phyloP scores from a whole-genome alignment of 805 yeast species.

The Saturnispora zaruensis region DNA sequence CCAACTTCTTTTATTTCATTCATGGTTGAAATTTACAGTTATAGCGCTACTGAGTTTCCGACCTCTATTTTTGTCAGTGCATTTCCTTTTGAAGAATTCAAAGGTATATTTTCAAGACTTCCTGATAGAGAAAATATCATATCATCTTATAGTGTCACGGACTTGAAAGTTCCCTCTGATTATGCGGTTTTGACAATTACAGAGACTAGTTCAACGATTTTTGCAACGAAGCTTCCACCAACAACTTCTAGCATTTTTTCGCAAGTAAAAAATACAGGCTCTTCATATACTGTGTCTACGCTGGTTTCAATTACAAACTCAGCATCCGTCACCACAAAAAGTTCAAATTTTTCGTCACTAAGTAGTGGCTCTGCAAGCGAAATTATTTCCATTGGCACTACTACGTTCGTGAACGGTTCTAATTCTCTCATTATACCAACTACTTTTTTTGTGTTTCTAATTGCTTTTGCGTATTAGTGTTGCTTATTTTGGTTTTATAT shows the following conservation, averaged over 20 bases:
- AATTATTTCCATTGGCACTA: background rate
- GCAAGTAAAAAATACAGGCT: background rate
- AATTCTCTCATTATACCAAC: background rate
- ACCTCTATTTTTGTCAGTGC: conserved; percentile 21
- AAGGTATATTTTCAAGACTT: conserved; percentile 26
- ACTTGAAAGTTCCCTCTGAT: conserved; percentile 25
- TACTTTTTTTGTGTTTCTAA: background rate
- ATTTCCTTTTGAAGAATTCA: conserved; percentile 29
- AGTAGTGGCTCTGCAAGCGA: background rate
- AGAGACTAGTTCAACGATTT: background rate
- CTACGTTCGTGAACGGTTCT: background rate
- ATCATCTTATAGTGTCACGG: conserved; percentile 19
- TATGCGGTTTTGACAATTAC: conserved; percentile 18
- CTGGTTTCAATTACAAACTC: background rate
- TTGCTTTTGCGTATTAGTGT: background rate
- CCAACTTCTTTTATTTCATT: conserved; percentile 27
- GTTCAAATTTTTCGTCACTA: background rate
- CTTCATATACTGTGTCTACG: background rate
- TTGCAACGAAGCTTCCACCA: background rate
- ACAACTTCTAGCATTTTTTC: background rate
- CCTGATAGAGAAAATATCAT: conserved; percentile 29
- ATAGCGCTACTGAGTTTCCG: conserved; percentile 12
- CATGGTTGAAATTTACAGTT: conserved; percentile 17
- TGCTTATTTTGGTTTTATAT: background rate
- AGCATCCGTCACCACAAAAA: background rate